These are phyloP conservation scores for Neurospora crassa DNA, from an alignment of 2,329 filamentous ascomycete species.

Conservation along the genomic window DNA sequence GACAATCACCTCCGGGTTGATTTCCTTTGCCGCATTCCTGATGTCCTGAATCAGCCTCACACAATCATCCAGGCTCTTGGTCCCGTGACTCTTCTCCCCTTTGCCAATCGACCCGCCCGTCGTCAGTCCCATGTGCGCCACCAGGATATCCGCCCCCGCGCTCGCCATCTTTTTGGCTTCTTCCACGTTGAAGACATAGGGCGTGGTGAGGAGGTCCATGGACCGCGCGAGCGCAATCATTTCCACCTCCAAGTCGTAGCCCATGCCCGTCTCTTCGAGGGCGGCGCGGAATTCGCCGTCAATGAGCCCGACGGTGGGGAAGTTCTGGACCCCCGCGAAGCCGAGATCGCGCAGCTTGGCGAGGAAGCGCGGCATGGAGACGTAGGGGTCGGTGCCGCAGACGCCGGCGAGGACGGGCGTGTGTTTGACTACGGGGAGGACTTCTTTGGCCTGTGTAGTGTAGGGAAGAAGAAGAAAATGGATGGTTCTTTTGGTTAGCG, in stretches of 20 bases:
- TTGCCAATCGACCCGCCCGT: slow-evolving; percentile 52
- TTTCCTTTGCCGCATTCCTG: slow-evolving; percentile 44
- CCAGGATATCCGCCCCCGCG: slow-evolving; percentile 57
- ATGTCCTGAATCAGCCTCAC: slow-evolving; percentile 54
- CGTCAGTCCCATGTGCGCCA: slow-evolving; percentile 61
- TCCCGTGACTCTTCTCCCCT: slow-evolving; percentile 35
- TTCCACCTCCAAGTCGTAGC: slow-evolving; percentile 56
- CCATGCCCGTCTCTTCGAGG: slow-evolving; percentile 65
- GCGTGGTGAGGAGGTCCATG: slow-evolving; percentile 55
- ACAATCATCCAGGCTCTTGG: slow-evolving; percentile 54
- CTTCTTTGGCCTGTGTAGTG: slow-evolving; percentile 45
- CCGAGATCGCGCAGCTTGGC: slow-evolving; percentile 50
- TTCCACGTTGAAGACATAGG: slow-evolving; percentile 57
- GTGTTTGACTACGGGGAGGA: slow-evolving; percentile 52
- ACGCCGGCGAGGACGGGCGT: slow-evolving; percentile 62
- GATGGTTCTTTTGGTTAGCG: too few relatives aligned
- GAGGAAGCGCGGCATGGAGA: slow-evolving; percentile 51
- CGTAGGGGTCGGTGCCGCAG: slow-evolving; percentile 62
- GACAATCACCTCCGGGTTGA: slow-evolving; percentile 52
- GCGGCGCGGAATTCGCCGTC: slow-evolving; percentile 58
- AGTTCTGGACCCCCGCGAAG: slow-evolving; percentile 64
- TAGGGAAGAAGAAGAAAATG: too few relatives aligned
- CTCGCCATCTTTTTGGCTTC: slow-evolving; percentile 53
- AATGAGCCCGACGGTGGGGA: slow-evolving; percentile 62
- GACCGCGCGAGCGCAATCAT: slow-evolving; percentile 51